Base-by-base conservation (phyloP, 2,329 filamentous ascomycete species). In the Hypoxylon rubiginosum region DNA sequence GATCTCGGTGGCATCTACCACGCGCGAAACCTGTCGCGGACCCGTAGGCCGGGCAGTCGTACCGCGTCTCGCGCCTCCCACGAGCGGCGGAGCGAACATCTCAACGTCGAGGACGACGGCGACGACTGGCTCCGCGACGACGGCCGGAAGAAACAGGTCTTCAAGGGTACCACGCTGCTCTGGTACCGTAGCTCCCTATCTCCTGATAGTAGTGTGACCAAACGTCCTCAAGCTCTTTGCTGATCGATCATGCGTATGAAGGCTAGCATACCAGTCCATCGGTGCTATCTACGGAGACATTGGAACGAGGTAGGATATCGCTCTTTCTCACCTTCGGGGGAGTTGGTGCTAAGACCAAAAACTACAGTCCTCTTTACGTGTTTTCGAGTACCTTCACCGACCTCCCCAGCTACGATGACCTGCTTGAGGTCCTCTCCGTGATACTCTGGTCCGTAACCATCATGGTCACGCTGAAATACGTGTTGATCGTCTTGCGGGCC, bases 271-370 rank as follows among this genome's bases (percentile, higher is more conserved):
- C 73, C 88, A 91, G 77, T 88, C 85, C 2, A 86, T 84, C 30
- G 89, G 90, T 54, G 87, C 90, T 43, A 91, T 91, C 54, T 91
- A 92, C 66, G 90, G 90, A 24, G 90, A 92, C 69, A 91, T 91
- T 72, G 90, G 89, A 61, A 85, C 83, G 19, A 75, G 72, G 76
- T 76, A 49, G 34, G 61, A 56, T n/a, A n/a, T n/a, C 21, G 52
- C 34, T 9, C 26, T 50, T 4, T n/a, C 9, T 2, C 5, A 36
- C 59, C 36, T 11, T 21, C 11, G 4, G 34, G 21, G 4, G 17
- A 11, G n/a, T 19, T n/a, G 17, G 34, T 7, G 17, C 50, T 53
- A 8, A 51, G 15, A 32, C 15, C 26, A 36, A 52, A 26, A 26
- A n/a, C 9, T 85, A 81, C 0, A 88, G 84, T 64, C 89, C 89